A percentile compares a stretch with the other conserved stretches of the same genome.
These are phyloP conservation scores for Neospermospora avenae DNA, from an alignment of 2,329 filamentous ascomycete species.

Conservation along the genomic window DNA sequence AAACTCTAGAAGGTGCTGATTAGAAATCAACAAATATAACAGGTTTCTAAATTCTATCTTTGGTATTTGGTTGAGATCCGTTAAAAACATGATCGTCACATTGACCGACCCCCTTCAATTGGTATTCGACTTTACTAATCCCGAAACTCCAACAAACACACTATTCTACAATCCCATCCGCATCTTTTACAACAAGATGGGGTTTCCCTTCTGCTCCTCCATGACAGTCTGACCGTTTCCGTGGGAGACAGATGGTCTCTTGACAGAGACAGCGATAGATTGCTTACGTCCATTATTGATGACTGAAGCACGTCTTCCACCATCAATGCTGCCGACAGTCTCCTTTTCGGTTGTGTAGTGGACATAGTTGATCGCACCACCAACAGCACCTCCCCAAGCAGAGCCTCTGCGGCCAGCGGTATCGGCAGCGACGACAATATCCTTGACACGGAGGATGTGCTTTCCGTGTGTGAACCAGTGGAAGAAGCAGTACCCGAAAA, in stretches of 20 bases:
- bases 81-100: background rate
- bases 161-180: background rate
- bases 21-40: background rate
- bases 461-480: conserved; percentile 37
- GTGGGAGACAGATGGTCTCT: conserved; percentile 4
- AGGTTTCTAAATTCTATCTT: background rate
- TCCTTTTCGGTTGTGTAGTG: conserved; percentile 25
- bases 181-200: conserved; percentile 9
- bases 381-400: conserved; percentile 27
- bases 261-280: conserved; percentile 11
- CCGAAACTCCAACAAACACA: background rate
- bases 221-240: background rate
- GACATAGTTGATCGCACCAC: conserved; percentile 24
- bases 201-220: conserved; percentile 16
- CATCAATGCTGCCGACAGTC: background rate
- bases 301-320: conserved; percentile 9
- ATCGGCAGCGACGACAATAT: conserved; percentile 24
- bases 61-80: background rate
- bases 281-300: conserved; percentile 6
- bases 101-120: background rate
- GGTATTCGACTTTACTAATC: background rate
- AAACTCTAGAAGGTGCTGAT: background rate
- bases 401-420: conserved; percentile 19
- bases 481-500: conserved; percentile 32
- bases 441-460: conserved; percentile 34